Evolutionary conservation across 192 early-diverging fungal species (phyloP), one percentile per base, ranked within the genome.

Genomic region (Piromyces sp.): DNA sequence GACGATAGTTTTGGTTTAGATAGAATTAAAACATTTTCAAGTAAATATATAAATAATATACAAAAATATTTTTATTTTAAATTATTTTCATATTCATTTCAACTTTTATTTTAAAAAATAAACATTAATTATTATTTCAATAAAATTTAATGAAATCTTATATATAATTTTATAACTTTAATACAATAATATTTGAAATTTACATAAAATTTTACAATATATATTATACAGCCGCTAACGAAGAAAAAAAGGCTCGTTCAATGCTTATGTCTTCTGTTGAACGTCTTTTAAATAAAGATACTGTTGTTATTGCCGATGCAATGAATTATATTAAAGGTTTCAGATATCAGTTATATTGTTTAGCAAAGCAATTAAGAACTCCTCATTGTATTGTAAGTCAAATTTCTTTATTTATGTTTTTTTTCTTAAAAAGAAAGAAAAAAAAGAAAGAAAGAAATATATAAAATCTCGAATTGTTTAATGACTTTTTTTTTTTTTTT

Each of bases 311-410:
- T 79, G 95, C 91, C 13, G 98, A 99, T 83, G 88, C 89, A n/a
- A 85, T 97, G 84, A 99, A 99, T 86, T 98, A 98, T 87, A 98
- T 99, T 86, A 99, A 99, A 88, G 97, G 98, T 11, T 96, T 96
- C 84, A 89, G 98, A 82, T 99, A 98, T 87, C 96, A 98, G 86
- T 89, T 98, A 29, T 96, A 95, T 87, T 96, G 96, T 84, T 87
- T 96, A 22, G 92, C 95, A 0, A 90, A 95, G 29, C 93, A 93
- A 58, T 88, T 95, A 33, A 90, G 93, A 79, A 97, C 96, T 0
- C 94, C 97, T 12, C 93, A 94, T 58, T 97, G 96, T 81, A 90
- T 94, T 22, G 90, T 94, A 86, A 84, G 85, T 40, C 11, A n/a
- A 30, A 30, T 33, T 6, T 84, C 13, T 83, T 30, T n/a, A 15